phyloP scores from a whole-genome alignment of 2,329 filamentous ascomycete genomes.

The Dactylonectria macrodidyma region DNA sequence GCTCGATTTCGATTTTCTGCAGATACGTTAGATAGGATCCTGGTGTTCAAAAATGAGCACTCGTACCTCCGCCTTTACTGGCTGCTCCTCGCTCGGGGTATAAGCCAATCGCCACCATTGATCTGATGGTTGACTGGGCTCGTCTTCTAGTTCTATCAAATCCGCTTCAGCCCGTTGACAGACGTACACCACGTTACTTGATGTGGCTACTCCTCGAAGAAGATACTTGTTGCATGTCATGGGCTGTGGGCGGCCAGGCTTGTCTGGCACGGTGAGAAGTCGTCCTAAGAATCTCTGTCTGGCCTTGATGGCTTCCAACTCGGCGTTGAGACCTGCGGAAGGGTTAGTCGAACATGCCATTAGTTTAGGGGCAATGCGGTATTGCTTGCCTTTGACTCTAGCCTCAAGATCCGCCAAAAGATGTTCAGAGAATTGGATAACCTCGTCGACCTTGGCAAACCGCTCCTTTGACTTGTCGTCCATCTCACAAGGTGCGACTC shows the following conservation, averaged over 20 bases:
- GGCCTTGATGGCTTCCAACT: constrained; percentile 51
- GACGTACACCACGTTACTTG: constrained; percentile 64
- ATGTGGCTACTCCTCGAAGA: constrained; percentile 67
- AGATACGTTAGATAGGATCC: constrained; percentile 29
- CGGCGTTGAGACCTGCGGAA: constrained; percentile 47
- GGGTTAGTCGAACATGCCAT: constrained; percentile 38
- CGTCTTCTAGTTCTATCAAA: constrained; percentile 59
- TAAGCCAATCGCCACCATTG: constrained; percentile 72
- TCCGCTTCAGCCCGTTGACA: constrained; percentile 61
- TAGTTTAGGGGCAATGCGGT: too few species aligned
- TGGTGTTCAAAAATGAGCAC: background rate
- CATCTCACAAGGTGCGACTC: constrained; percentile 55
- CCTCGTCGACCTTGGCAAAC: constrained; percentile 50
- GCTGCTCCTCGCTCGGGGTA: constrained; percentile 54
- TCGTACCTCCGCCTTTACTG: constrained; percentile 66
- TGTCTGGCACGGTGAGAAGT: constrained; percentile 58
- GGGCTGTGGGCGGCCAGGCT: constrained; percentile 53
- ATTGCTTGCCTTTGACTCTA: constrained; percentile 55
- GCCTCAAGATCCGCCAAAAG: constrained; percentile 54
- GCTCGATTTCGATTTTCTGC: constrained; percentile 64
- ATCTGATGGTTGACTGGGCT: constrained; percentile 52
- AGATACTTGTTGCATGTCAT: constrained; percentile 63
- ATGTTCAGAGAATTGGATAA: constrained; percentile 52
- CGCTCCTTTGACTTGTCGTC: constrained; percentile 52
- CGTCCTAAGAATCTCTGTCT: constrained; percentile 56